Evolutionary conservation across 345 rosid species (phyloP).

Genomic region (Clarkia xantiana): DNA sequence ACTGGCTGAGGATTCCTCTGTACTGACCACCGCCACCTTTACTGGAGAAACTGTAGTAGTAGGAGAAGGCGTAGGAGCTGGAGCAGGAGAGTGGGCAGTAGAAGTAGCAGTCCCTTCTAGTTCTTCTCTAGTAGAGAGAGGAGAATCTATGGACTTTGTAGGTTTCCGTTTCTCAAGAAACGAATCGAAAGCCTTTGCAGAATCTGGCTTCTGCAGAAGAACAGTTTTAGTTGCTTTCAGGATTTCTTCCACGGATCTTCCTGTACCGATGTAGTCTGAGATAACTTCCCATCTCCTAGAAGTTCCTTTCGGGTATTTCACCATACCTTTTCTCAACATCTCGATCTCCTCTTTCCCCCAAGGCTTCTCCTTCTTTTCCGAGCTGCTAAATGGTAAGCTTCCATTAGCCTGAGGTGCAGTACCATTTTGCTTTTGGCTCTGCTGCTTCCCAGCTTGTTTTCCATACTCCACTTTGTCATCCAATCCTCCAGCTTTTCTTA

Average conservation of each 20-base stretch:
- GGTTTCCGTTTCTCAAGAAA: conserved; percentile 97
- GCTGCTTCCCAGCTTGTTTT: conserved; percentile 34
- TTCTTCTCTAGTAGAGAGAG: conserved; percentile 82
- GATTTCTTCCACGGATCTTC: conserved; percentile 89
- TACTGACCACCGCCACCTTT: conserved; percentile 9
- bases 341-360: conserved; percentile 92
- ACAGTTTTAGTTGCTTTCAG: conserved; percentile 90
- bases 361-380: conserved; percentile 56
- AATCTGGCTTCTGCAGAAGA: conserved; percentile 91
- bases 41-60: conserved; percentile 12
- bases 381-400: conserved; percentile 20
- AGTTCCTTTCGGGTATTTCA: conserved; percentile 87
- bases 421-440: conserved; percentile 39
- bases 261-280: conserved; percentile 85
- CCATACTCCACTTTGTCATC: conserved; percentile 19
- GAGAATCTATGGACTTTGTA: conserved; percentile 50
- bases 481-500: conserved; percentile 38
- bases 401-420: conserved; percentile 26
- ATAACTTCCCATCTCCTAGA: conserved; percentile 96
- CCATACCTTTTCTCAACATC: conserved; percentile 77
- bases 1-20: conserved; percentile 16
- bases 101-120: conserved; percentile 14
- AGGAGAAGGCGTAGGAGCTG: conserved; percentile 2
- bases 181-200: conserved; percentile 80
- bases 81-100: conserved; percentile 11